Evolutionary conservation across 768 basidiomycete species (phyloP).

Genomic region (Strobilomyces echinocephalus): DNA sequence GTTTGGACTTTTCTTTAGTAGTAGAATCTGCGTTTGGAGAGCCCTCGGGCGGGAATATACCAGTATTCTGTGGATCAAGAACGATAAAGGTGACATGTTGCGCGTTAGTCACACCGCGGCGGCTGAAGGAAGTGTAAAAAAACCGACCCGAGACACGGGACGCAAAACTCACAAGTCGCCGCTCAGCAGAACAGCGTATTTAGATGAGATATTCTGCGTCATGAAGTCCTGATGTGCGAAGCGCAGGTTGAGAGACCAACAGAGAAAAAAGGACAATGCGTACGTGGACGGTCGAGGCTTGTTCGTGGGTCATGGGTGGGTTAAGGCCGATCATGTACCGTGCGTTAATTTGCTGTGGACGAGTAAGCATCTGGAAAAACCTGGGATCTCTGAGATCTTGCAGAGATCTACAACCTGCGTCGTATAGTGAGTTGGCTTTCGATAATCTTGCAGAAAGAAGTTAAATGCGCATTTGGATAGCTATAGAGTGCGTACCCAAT

Average conservation of each 20-base stretch:
- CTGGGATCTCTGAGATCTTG: constrained; percentile 37
- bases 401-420: constrained; percentile 45
- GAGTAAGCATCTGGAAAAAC: constrained; percentile 37
- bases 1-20: constrained; percentile 6
- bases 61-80: constrained; percentile 14
- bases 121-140: constrained; percentile 28
- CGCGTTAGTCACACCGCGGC: constrained; percentile 36
- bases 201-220: constrained; percentile 40
- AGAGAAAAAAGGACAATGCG: constrained; percentile 9
- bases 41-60: constrained; percentile 14
- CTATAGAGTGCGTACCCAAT: constrained; percentile 41
- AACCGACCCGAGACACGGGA: not conserved
- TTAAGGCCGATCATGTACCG: constrained; percentile 40
- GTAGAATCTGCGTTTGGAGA: constrained; percentile 15
- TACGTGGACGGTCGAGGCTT: constrained; percentile 47
- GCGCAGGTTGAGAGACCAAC: not conserved
- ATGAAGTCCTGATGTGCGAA: constrained; percentile 42
- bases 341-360: constrained; percentile 34
- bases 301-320: constrained; percentile 32
- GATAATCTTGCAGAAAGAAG: constrained; percentile 7
- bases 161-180: constrained; percentile 56
- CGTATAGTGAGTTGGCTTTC: constrained; percentile 42
- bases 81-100: constrained; percentile 12
- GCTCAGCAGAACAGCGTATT: constrained; percentile 46
- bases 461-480: not conserved